phyloP scores from a whole-genome alignment of 2,329 filamentous ascomycete species.

The Penicillium digitatum region DNA sequence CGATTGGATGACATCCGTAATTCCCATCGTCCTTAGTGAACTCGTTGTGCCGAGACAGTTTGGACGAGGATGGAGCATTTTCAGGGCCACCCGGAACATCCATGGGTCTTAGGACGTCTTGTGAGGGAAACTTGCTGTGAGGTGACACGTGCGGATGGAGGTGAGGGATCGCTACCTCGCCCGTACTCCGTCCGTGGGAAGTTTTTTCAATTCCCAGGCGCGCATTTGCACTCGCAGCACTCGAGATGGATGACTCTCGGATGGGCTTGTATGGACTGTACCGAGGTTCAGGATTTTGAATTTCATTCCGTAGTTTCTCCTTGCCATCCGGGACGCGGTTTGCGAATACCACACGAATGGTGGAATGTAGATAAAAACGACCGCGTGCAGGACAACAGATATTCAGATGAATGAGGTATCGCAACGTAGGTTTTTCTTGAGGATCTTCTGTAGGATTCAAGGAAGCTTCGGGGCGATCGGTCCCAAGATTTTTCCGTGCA shows the following conservation, averaged over 20 bases:
- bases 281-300: constrained; percentile 79
- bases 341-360: constrained; percentile 89
- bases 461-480: constrained; percentile 53
- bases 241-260: constrained; percentile 40
- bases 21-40: constrained; percentile 62
- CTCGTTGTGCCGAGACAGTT: constrained; percentile 57
- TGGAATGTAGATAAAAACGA: constrained; percentile 86
- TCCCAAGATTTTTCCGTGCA: constrained; percentile 43
- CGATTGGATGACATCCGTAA: constrained; percentile 55
- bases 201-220: constrained; percentile 58
- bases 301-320: constrained; percentile 84
- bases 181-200: constrained; percentile 56
- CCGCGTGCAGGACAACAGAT: constrained; percentile 83
- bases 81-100: constrained; percentile 19
- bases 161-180: constrained; percentile 30
- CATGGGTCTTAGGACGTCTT: constrained; percentile 9
- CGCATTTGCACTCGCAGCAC: constrained; percentile 40
- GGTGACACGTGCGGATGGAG: constrained; percentile 12
- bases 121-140: constrained; percentile 9
- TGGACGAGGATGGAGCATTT: constrained; percentile 27
- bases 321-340: constrained; percentile 95
- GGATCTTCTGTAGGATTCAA: constrained; percentile 42
- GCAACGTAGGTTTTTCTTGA: constrained; percentile 63
- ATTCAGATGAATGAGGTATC: constrained; percentile 88
- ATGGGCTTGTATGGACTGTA: constrained; percentile 77